Evolutionary conservation across 257 asterid species (phyloP), one percentile per base, ranked within the genome.

Genomic region (Leonotis leonurus): DNA sequence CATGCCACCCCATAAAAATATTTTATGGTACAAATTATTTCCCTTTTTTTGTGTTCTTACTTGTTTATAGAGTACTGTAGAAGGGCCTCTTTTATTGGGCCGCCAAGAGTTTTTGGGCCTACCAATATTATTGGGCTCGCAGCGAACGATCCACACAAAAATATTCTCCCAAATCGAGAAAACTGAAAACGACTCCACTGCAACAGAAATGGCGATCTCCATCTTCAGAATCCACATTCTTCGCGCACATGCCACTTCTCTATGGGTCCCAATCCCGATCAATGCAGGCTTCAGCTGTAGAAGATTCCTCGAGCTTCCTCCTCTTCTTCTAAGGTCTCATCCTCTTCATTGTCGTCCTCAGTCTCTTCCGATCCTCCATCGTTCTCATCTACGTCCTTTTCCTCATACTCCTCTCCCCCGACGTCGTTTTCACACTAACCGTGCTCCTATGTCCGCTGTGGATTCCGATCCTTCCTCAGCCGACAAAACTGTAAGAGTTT

Each of bases 401-500:
- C 66, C 70, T 82, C n/a, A 25, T 73, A 39, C 57, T 73, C 74
- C 79, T 77, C 71, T 71, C 75, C 71, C 60, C 79, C 74, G 74
- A 80, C 76, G 67, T 56, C 76, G 70, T 73, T 52, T 80, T 49
- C 71, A 16, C 71, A 8, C 69, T 76, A 64, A 44, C 18, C 39
- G 61, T 57, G 8, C 72, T 74, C 57, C 80, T 64, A 75, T 80
- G 78, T 80, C 81, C 70, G 63, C 86, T 37, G 10, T 77, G 56
- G 73, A 35, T 26, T 61, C 68, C 6, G 33, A 71, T 4, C 55
- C 30, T 60, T 58, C 52, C 10, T 3, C 62, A 1, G 52, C 54
- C 58, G 44, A 62, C 22, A 83, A 76, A 80, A 83, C 94, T 20
- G 98, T 88, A 64, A 77, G 84, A 60, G 20, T 30, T n/a, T n/a